Evolutionary conservation across 371 early-diverging fungal genomes (phyloP).

Genomic region (Astathelohania contejeani): DNA sequence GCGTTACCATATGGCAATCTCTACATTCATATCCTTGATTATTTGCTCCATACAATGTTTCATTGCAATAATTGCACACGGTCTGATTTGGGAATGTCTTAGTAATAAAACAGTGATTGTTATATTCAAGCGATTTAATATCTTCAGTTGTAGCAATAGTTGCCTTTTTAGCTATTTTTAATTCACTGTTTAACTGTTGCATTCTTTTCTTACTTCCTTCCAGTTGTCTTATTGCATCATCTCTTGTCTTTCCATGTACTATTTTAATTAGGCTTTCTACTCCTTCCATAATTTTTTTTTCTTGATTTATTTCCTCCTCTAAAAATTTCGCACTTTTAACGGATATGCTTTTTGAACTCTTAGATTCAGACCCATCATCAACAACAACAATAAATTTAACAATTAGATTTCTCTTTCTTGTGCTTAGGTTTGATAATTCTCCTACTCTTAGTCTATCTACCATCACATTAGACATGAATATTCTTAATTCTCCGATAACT

Average conservation of each 20-base stretch:
- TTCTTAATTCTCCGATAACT: slow-evolving; percentile 8
- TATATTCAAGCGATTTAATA: slow-evolving; percentile 39
- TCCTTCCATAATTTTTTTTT: slow-evolving; percentile 44
- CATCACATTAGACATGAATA: slow-evolving; percentile 14
- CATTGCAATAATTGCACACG: slow-evolving; percentile 43
- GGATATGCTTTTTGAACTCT: slow-evolving; percentile 24
- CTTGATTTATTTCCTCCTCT: slow-evolving; percentile 41
- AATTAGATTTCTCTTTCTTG: slow-evolving; percentile 28
- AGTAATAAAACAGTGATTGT: slow-evolving; percentile 41
- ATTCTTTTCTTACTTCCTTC: slow-evolving; percentile 45
- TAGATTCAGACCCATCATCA: slow-evolving; percentile 21
- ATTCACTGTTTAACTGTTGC: slow-evolving; percentile 31
- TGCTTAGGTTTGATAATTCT: slow-evolving; percentile 28
- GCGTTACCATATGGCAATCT: slow-evolving; percentile 47
- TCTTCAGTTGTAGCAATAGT: slow-evolving; percentile 5
- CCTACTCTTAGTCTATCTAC: slow-evolving; percentile 29
- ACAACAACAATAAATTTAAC: slow-evolving; percentile 40
- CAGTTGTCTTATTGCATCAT: slow-evolving; percentile 36
- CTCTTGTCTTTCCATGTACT: slow-evolving; percentile 20
- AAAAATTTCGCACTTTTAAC: slow-evolving; percentile 27
- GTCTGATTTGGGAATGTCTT: slow-evolving; percentile 33
- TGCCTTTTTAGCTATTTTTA: slow-evolving; percentile 26
- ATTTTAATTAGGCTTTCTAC: slow-evolving; percentile 35
- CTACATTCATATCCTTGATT: slow-evolving; percentile 46
- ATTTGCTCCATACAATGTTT: slow-evolving; percentile 27